Conservation (phyloP, 2,329 filamentous ascomycete species). For the Penicillium fuscoglaucum region DNA sequence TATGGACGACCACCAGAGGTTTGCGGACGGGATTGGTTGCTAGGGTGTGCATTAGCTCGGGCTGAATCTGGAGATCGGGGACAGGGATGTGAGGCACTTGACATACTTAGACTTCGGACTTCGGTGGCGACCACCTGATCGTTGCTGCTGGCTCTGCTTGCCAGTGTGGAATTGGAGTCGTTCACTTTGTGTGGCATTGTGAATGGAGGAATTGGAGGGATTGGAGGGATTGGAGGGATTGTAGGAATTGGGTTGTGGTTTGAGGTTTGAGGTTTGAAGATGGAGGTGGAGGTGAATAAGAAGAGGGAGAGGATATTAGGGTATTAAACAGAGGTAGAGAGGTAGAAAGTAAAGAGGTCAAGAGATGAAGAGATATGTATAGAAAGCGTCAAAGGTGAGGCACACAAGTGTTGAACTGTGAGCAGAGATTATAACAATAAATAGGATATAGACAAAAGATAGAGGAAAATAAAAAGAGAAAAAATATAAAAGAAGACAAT, state of each 20-base stretch:
- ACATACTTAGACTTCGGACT: conserved; percentile 37
- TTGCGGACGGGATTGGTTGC: conserved; percentile 35
- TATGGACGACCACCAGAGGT: conserved; percentile 37
- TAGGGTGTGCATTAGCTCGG: conserved; percentile 24
- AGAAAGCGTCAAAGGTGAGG: conserved; percentile 10
- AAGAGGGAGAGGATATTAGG: not conserved
- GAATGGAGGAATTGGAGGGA: not conserved
- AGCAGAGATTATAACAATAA: conserved; percentile 17
- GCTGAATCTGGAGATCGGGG: conserved; percentile 27
- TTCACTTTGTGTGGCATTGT: conserved; percentile 40
- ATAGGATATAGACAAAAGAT: conserved; percentile 6
- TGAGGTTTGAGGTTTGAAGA: not conserved
- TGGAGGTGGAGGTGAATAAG: not conserved
- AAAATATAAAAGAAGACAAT: conserved; percentile 3
- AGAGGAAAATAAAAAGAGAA: not conserved
- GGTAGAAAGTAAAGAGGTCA: not conserved
- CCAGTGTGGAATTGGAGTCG: conserved; percentile 39
- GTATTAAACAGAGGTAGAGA: not conserved
- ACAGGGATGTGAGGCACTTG: conserved; percentile 10
- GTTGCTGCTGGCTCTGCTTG: conserved; percentile 33
- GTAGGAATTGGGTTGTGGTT: not conserved
- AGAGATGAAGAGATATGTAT: conserved; percentile 5
- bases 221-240: not conserved
- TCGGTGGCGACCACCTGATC: conserved; percentile 33
- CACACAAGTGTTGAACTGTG: conserved; percentile 29